Base-by-base conservation (phyloP, 2,329 filamentous ascomycete species). In the Ophiostoma sp. region DNA sequence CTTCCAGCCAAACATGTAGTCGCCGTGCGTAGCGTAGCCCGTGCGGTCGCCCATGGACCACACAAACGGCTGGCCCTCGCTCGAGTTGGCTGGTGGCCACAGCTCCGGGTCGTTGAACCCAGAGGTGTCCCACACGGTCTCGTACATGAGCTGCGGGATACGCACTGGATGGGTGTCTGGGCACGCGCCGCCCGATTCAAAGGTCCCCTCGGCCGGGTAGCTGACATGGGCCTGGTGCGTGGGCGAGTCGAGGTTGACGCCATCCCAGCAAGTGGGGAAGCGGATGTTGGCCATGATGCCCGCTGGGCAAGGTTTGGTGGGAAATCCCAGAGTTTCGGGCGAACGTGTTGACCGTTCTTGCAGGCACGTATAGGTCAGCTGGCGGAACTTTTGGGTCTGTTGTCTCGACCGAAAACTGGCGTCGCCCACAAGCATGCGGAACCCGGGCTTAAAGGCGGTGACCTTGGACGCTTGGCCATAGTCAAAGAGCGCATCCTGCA, bases 191-290 rank as follows among this genome's bases (percentile, higher is more conserved):
- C 85, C 84, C 25, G 76, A 84, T 22, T 84, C 84, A n/a, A 84
- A 84, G 63, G 83, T 83, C 59, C 81, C 55, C 28, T 59, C 55
- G 55, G 55, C 80, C 79, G 80, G 80, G 79, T 86, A 87, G 28
- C 66, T 15, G 15, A 73, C 69, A 63, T 75, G 74, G 69, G n/a
- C 69, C 72, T 73, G 69, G 79, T 87, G 84, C 77, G 87, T 81
- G 0, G 80, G 70, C 8, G 82, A 80, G 76, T 87, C 85, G 61
- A 84, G 75, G 74, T 86, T 81, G 52, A 80, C 80, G 50, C 86
- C 86, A 73, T 88, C 81, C 86, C 86, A 88, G 52, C 74, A 78
- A n/a, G 81, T 83, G 15, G 84, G 85, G 80, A 85, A 85, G 19
- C 82, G 81, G 73, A 83, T 82, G 61, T 83, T 79, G 50, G 82